phyloP scores from a whole-genome alignment of 176 grass and related monocot species.

The Rhipidocladum racemiflorum region DNA sequence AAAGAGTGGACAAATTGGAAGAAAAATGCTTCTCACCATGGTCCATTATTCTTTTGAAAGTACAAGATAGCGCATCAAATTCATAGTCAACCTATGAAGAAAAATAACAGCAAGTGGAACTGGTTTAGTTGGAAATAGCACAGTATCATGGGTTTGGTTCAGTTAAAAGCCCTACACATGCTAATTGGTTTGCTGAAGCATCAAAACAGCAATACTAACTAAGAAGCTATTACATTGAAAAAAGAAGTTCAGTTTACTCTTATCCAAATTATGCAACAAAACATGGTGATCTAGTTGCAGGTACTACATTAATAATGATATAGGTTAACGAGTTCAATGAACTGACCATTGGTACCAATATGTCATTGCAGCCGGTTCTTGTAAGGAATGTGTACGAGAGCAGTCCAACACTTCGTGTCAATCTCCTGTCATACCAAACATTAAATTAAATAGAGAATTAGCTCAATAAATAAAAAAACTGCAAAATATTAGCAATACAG shows the following conservation, averaged over 20 bases:
- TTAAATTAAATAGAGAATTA: not conserved
- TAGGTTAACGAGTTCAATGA: not conserved
- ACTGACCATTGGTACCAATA: slow-evolving; percentile 73
- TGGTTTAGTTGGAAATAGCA: slow-evolving; percentile 20
- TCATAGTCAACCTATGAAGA: slow-evolving; percentile 72
- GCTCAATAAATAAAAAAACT: slow-evolving; percentile 2
- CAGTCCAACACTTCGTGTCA: slow-evolving; percentile 67
- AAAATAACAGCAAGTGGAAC: not conserved
- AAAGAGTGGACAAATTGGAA: slow-evolving; percentile 60
- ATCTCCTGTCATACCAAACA: slow-evolving; percentile 37
- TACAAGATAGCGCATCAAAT: slow-evolving; percentile 43
- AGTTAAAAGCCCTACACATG: slow-evolving; percentile 9
- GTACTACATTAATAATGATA: not conserved
- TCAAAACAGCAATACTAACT: not conserved
- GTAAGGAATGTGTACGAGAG: slow-evolving; percentile 76
- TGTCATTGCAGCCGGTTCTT: slow-evolving; percentile 49
- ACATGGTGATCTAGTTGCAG: not conserved
- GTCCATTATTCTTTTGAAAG: slow-evolving; percentile 43
- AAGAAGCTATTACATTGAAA: slow-evolving; percentile 2
- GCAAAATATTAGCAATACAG: not conserved
- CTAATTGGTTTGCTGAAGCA: not conserved
- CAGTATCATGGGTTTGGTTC: not conserved
- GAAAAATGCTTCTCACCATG: slow-evolving; percentile 46
- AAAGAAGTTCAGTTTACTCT: slow-evolving; percentile 16
- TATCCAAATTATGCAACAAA: not conserved